These are phyloP conservation scores for Orbilia oligospora DNA, from an alignment of 2,329 filamentous ascomycete species.

Conservation along the genomic window DNA sequence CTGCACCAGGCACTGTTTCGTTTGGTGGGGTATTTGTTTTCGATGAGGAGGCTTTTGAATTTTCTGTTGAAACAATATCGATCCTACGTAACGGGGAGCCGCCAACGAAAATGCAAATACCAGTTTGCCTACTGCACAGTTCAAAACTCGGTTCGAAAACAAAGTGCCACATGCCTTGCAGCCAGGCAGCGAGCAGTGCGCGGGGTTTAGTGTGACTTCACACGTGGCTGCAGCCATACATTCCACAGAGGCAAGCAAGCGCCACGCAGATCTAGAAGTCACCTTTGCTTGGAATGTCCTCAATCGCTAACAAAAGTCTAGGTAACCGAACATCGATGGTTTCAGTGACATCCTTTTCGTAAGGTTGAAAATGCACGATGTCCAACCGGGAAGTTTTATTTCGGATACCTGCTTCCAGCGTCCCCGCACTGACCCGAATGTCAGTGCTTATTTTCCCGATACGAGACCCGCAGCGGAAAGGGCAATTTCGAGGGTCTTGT, in stretches of 20 bases:
- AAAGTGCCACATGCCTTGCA: conserved; percentile 31
- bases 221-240: conserved; percentile 39
- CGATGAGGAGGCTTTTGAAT: neutral
- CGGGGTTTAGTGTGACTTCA: conserved; percentile 37
- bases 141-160: conserved; percentile 25
- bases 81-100: neutral
- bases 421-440: conserved; percentile 42
- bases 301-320: conserved; percentile 19
- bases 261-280: conserved; percentile 21
- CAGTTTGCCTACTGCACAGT: conserved; percentile 23
- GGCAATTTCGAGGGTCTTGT: conserved; percentile 28
- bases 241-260: conserved; percentile 29
- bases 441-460: conserved; percentile 51
- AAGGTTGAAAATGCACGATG: conserved; percentile 18
- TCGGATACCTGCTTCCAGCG: conserved; percentile 39
- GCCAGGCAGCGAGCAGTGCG: conserved; percentile 32
- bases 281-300: conserved; percentile 5
- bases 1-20: neutral
- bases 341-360: conserved; percentile 17
- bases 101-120: conserved; percentile 12
- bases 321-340: conserved; percentile 31
- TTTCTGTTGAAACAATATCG: neutral
- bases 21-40: conserved; percentile 3
- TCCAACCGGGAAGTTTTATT: conserved; percentile 46
- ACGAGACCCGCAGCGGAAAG: conserved; percentile 60